phyloP scores from a whole-genome alignment of 176 grass and related monocot species.

The Typha latifolia region DNA sequence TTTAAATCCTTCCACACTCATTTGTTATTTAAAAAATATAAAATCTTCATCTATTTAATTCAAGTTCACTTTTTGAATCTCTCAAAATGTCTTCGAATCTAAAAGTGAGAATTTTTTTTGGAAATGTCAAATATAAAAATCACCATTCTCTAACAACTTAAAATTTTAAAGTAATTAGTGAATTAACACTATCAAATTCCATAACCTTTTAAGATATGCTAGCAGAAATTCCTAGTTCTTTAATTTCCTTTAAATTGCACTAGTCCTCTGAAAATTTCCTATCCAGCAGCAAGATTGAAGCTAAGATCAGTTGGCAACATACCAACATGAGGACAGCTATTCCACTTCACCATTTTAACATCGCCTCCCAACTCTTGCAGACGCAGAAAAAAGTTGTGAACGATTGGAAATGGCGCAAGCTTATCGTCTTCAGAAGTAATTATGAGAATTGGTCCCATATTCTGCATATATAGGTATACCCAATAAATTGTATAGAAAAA shows the following conservation, averaged over 20 bases:
- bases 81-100: no score
- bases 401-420: constrained; percentile 48
- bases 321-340: constrained; percentile 71
- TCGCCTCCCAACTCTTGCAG: constrained; percentile 72
- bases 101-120: no score
- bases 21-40: no score
- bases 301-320: constrained; percentile 10
- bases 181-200: no score
- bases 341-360: constrained; percentile 77
- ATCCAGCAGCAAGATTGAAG: background rate
- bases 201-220: no score
- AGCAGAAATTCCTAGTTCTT: background rate
- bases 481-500: background rate
- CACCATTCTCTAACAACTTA: no score
- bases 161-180: no score
- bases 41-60: no score
- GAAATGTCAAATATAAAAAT: no score
- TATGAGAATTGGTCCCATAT: constrained; percentile 75
- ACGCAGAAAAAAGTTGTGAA: constrained; percentile 53
- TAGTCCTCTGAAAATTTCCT: background rate
- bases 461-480: constrained; percentile 30
- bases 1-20: no score
- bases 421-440: constrained; percentile 84
- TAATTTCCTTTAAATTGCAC: background rate
- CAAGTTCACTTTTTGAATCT: no score